A percentile compares a stretch with the other conserved stretches of the same genome.
Evolutionary conservation across 164 flowering plant species (phyloP).

Genomic region (Vitis cinerea): DNA sequence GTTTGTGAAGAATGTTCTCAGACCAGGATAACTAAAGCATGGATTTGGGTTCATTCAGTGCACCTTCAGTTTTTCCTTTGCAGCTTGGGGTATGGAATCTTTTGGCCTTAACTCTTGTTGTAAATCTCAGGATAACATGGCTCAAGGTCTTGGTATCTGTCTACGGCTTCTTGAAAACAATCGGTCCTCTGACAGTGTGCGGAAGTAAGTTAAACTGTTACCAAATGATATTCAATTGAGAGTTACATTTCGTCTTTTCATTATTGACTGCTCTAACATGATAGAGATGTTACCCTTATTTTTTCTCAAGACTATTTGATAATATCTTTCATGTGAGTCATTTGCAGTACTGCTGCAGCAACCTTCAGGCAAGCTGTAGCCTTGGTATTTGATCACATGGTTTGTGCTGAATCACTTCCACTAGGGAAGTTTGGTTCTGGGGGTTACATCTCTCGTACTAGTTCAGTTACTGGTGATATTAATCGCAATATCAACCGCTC

Average conservation of each 20-base stretch:
- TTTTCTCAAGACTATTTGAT: not conserved
- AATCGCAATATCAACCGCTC: slow-evolving; percentile 69
- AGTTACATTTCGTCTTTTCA: not conserved
- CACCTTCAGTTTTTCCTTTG: not conserved
- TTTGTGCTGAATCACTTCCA: slow-evolving; percentile 82
- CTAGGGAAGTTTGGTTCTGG: slow-evolving; percentile 60
- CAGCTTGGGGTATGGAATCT: not conserved
- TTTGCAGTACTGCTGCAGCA: slow-evolving; percentile 94
- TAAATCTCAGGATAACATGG: slow-evolving; percentile 69
- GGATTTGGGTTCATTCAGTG: not conserved
- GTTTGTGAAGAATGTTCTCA: too few relatives aligned
- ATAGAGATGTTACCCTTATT: not conserved
- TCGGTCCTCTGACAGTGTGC: slow-evolving; percentile 88
- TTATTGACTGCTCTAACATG: not conserved
- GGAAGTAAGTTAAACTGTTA: slow-evolving; percentile 60
- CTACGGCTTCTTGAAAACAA: slow-evolving; percentile 85
- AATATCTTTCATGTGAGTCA: slow-evolving; percentile 13
- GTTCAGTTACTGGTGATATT: slow-evolving; percentile 77
- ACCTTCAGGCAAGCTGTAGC: slow-evolving; percentile 99
- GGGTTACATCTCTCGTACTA: slow-evolving; percentile 59
- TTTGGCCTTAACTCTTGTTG: slow-evolving; percentile 4
- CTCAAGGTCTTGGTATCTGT: slow-evolving; percentile 88
- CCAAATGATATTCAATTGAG: not conserved
- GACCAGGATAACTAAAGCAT: too few relatives aligned
- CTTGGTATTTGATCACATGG: slow-evolving; percentile 87